Conservation (phyloP, 2,329 filamentous ascomycete species). For the Colletotrichum cereale region DNA sequence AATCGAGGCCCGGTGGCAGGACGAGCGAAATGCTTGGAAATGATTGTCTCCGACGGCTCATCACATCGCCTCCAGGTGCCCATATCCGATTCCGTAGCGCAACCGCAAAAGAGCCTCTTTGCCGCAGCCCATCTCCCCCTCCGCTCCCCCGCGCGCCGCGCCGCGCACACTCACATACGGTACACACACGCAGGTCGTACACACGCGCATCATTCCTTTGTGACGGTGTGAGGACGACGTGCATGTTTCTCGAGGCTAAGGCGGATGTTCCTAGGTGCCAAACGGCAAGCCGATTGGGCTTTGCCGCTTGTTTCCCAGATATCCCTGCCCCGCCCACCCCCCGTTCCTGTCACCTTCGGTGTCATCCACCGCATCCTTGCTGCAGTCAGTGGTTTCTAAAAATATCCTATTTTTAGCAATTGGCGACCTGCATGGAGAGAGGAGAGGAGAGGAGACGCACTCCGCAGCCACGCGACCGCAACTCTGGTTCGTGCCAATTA, state of each 20-base stretch:
- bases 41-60: neutral
- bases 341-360: constrained; percentile 1
- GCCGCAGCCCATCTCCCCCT: neutral
- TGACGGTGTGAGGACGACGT: constrained; percentile 34
- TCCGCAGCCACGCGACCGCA: constrained; percentile 36
- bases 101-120: constrained; percentile 13
- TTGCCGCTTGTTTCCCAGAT: constrained; percentile 12
- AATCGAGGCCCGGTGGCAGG: constrained; percentile 3
- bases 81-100: neutral
- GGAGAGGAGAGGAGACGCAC: constrained; percentile 2
- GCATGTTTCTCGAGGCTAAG: constrained; percentile 30
- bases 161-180: neutral
- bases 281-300: constrained; percentile 27
- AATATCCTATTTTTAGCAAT: constrained; percentile 40
- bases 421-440: neutral
- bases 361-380: constrained; percentile 12
- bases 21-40: constrained; percentile 10
- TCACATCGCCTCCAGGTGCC: neutral
- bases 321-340: neutral
- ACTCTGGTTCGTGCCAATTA: constrained; percentile 21
- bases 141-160: neutral
- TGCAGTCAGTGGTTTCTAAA: constrained; percentile 31
- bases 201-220: neutral
- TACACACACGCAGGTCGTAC: neutral
- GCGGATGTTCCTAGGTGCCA: constrained; percentile 22